Percentiles rank a stretch among this genome's conserved stretches.
phyloP scores from a whole-genome alignment of 345 rosid species.

The Lepidium africanum region DNA sequence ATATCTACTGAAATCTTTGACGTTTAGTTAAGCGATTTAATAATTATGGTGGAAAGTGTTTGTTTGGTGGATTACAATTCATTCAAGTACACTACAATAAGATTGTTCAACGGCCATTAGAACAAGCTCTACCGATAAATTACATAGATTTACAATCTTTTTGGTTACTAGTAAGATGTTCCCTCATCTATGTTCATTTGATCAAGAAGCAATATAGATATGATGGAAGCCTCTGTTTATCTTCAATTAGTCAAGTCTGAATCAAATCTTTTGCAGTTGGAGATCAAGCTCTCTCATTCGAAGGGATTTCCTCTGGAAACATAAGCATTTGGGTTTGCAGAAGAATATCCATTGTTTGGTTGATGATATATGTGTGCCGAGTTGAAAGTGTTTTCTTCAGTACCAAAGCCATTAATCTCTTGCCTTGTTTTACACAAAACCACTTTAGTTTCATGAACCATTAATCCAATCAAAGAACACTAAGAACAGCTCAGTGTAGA shows the following conservation, averaged over 20 bases:
- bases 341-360: slow-evolving; percentile 28
- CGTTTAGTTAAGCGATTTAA: background rate
- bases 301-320: slow-evolving; percentile 57
- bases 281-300: slow-evolving; percentile 23
- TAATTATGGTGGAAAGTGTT: no score
- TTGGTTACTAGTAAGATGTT: no score
- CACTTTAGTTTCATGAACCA: background rate
- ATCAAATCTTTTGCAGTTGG: no score
- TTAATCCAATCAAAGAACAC: background rate
- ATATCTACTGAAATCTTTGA: background rate
- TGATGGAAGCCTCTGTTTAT: no score
- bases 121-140: no score
- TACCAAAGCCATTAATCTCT: slow-evolving; percentile 26
- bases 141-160: no score
- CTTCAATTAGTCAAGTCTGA: no score
- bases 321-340: slow-evolving; percentile 28
- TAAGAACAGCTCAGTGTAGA: background rate
- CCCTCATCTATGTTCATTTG: no score
- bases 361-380: slow-evolving; percentile 21
- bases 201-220: no score
- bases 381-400: slow-evolving; percentile 17
- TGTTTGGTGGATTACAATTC: no score
- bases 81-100: no score
- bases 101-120: no score
- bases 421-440: slow-evolving; percentile 29